These are phyloP conservation scores for Scutellaria barbata DNA, from an alignment of 257 asterid genomes.

Conservation along the genomic window DNA sequence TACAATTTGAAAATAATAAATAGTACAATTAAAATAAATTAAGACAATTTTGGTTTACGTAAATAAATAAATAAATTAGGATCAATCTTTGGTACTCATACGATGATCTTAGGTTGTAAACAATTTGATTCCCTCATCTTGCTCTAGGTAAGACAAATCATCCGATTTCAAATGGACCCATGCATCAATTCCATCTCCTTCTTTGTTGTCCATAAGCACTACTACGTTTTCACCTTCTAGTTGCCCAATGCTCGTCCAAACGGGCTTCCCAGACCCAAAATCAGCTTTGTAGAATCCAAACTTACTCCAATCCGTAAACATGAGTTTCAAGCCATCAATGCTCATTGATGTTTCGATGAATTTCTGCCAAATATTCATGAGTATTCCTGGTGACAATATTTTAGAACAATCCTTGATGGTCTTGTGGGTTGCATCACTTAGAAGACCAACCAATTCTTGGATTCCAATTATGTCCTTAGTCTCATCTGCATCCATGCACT, in stretches of 20 bases:
- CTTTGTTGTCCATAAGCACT: constrained; percentile 17
- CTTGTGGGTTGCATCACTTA: not conserved
- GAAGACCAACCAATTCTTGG: constrained; percentile 10
- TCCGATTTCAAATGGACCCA: constrained; percentile 29
- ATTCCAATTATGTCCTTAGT: not conserved
- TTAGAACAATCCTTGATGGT: not conserved
- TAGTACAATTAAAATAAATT: no score
- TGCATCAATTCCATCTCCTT: constrained; percentile 43
- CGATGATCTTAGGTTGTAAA: not conserved
- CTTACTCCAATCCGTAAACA: constrained; percentile 38
- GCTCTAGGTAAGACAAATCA: constrained; percentile 31
- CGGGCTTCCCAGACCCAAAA: constrained; percentile 46
- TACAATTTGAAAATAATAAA: no score
- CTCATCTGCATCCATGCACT: not conserved
- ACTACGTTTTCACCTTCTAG: not conserved
- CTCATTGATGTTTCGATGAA: not conserved
- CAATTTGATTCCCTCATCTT: not conserved
- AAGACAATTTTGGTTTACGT: no score
- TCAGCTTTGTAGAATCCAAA: constrained; percentile 41
- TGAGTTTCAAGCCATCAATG: not conserved
- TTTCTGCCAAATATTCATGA: not conserved
- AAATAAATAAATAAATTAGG: no score
- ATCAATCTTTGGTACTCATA: no score
- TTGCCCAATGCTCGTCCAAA: constrained; percentile 16
- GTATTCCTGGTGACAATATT: not conserved